These are phyloP conservation scores for Wolfiporia cocos DNA, from an alignment of 1,284 basidiomycete species.

Conservation along the genomic window DNA sequence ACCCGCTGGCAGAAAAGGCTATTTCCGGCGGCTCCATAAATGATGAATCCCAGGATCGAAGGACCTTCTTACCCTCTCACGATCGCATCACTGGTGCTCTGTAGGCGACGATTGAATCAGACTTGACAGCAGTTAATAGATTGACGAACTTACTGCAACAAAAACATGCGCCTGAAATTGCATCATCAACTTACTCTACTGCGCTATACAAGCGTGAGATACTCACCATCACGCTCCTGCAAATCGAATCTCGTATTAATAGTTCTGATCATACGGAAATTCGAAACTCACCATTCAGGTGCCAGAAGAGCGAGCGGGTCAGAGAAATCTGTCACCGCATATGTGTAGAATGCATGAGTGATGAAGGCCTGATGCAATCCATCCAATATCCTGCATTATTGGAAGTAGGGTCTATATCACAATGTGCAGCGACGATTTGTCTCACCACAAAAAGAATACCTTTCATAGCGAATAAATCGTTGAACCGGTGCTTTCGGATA, in stretches of 20 bases:
- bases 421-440: too few relatives aligned
- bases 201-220: too few relatives aligned
- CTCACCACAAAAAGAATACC: constrained; percentile 2
- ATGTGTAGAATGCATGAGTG: constrained; percentile 9
- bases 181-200: neutral
- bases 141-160: constrained; percentile 1
- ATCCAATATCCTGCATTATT: constrained; percentile 7
- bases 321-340: constrained; percentile 6
- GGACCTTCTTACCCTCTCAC: constrained; percentile 3
- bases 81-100: constrained; percentile 4
- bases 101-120: neutral
- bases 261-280: neutral
- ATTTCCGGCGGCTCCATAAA: neutral
- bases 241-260: neutral
- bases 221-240: constrained; percentile 6
- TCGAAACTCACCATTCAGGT: constrained; percentile 2
- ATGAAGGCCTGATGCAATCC: constrained; percentile 9
- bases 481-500: neutral
- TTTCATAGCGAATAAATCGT: neutral
- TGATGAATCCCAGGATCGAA: too few relatives aligned
- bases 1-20: constrained; percentile 6
- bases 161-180: constrained; percentile 3
- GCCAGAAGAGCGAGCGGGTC: neutral
- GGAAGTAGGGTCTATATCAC: neutral
- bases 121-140: neutral